Base-by-base conservation (phyloP, 148 eudicot species). In the Nepenthes gracilis region DNA sequence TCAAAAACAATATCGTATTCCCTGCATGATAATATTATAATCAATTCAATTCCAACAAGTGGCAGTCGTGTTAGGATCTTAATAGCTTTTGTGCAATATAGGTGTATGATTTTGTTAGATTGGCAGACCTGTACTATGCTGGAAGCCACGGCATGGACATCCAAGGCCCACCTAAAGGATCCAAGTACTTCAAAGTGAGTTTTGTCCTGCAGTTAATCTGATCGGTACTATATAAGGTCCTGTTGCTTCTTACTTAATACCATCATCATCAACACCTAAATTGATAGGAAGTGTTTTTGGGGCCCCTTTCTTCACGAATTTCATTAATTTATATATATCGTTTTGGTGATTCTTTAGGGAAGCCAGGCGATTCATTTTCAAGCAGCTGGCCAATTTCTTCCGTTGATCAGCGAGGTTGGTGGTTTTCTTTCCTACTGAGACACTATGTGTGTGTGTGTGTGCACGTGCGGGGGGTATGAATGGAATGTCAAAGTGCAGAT, bases 61-160 rank as follows among this genome's bases (percentile, higher is more conserved):
- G 23, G 23, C 23, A 23, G 23, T 23, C 23, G 23, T 23, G 23
- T 23, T 23, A 23, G 23, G 23, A 23, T 23, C 23, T 60, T 45
- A 60, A 12, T 1, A n/a, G 0, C 5, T 51, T 36, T 9, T 36
- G 36, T 53, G 43, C 9, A 2, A 35, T 6, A 33, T 55, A 80
- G 85, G 90, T 92, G 2, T 88, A 83, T 36, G 71, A 59, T 63
- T 93, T 93, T 65, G 96, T 93, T 9, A 75, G 67, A 40, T 62
- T 93, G 62, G 85, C 94, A 3, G 96, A 88, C 65, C 66, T 93
- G 32, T 88, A 85, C 65, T 93, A 93, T 76, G 98, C 98, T 8
- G 98, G 98, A 33, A 93, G 98, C 65, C 98, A 93, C 66, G 98
- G 98, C 15, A 92, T 92, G 98, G 98, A 92, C 70, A 92, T 92